Evolutionary conservation across 805 yeast genomes (phyloP).

Genomic region (Wickerhamomyces bovis): DNA sequence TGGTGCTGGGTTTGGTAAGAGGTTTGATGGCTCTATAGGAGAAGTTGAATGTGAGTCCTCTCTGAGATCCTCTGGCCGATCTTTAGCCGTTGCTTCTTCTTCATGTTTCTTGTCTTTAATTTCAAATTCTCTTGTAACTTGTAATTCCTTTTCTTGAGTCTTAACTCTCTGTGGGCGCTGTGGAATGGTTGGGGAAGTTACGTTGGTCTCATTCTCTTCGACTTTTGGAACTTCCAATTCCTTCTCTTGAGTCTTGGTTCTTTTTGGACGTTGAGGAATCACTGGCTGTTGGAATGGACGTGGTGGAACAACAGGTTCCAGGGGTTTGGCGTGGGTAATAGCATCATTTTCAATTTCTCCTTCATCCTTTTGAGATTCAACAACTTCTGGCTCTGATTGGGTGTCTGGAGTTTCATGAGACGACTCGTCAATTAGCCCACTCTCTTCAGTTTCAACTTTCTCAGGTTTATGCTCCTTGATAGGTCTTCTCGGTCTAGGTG

Average conservation of each 20-base stretch:
- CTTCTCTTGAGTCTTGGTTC: background rate
- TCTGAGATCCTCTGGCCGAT: background rate
- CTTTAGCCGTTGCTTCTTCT: background rate
- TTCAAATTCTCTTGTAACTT: background rate
- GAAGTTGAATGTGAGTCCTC: background rate
- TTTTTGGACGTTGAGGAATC: slow-evolving; percentile 9
- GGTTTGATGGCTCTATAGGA: too few relatives aligned
- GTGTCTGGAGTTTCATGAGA: background rate
- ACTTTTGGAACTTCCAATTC: background rate
- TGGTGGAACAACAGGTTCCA: slow-evolving; percentile 1
- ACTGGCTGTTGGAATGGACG: slow-evolving; percentile 3
- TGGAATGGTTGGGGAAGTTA: slow-evolving; percentile 4
- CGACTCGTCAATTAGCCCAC: background rate
- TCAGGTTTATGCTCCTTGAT: background rate
- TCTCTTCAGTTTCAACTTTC: background rate
- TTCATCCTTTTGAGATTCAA: background rate
- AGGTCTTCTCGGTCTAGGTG: slow-evolving; percentile 5
- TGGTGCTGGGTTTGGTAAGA: too few relatives aligned
- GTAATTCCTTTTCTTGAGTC: background rate
- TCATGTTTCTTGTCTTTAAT: background rate
- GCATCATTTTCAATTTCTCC: background rate
- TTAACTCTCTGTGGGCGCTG: slow-evolving; percentile 7
- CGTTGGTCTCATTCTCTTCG: background rate
- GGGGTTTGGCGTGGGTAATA: slow-evolving; percentile 3
- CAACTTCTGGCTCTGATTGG: background rate